Evolutionary conservation across 1,284 basidiomycete genomes (phyloP), one percentile per base, ranked within the genome.

Genomic region (Hemileia vastatrix): DNA sequence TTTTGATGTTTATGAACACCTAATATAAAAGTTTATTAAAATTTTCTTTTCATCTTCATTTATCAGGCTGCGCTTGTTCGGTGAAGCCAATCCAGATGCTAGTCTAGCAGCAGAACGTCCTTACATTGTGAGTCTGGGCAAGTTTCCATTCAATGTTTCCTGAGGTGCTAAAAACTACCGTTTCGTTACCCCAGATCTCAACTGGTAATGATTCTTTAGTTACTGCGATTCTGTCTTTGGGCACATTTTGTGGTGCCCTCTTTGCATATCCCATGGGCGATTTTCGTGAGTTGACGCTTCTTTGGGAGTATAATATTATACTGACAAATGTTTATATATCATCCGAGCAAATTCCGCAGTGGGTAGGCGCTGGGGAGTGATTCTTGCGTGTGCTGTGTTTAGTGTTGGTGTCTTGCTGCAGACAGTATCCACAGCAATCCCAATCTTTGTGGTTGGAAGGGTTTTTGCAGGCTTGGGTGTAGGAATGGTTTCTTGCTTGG

Each of bases 381-480:
- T 63, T 32, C 33, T 36, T 15, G 52, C 60, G 6, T 63, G 60
- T 45, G 45, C 15, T 9, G 21, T 63, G 23, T 63, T 63, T n/a
- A 40, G 45, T 21, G 21, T 60, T 21, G 63, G 63, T 44, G 63
- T 64, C 13, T 49, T 49, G 2, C 51, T 64, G 3, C 63, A 64
- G 45, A 64, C 63, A 24, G 63, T 55, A 13, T 59, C 63, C 2
- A 64, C 63, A 18, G 21, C 53, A 27, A 51, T 63, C 33, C 53
- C 60, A 21, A 64, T 71, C 45, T 73, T 74, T 57, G 66, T 64
- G 44, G 71, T 64, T 31, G 73, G 73, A 21, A 67, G 73, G 65
- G 71, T 72, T 55, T 47, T 74, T 61, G 73, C 73, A 24, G 72
- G 72, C 65, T 63, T 73, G 48, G 71, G 70, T 59, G 70, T 73